Conservation (phyloP, 768 basidiomycete species). For the Hemileccinum impolitum region DNA sequence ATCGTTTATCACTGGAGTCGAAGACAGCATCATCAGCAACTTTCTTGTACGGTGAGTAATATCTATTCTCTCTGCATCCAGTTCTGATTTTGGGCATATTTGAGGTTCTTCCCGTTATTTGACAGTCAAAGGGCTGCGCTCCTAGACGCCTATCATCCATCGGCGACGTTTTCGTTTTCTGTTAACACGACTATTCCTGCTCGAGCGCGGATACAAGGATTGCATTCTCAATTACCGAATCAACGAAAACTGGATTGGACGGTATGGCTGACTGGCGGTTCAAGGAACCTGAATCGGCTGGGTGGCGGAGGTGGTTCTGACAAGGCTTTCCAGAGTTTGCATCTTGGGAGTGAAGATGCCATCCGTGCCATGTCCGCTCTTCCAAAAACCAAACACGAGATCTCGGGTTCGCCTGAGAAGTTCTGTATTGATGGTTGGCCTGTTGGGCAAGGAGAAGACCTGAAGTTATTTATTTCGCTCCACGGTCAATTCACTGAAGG, state of each 20-base stretch:
- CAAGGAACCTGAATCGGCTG: conserved; percentile 75
- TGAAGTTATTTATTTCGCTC: conserved; percentile 64
- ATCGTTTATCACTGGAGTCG: conserved; percentile 74
- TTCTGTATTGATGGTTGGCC: conserved; percentile 89
- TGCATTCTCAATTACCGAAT: conserved; percentile 70
- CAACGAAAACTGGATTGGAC: conserved; percentile 82
- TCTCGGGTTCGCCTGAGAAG: conserved; percentile 71
- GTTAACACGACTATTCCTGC: conserved; percentile 79
- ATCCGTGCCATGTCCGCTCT: conserved; percentile 58
- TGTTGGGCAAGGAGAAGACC: conserved; percentile 54
- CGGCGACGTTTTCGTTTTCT: conserved; percentile 89
- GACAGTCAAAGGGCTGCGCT: conserved; percentile 72
- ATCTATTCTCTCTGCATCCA: neutral
- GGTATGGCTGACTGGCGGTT: conserved; percentile 60
- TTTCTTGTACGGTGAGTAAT: conserved; percentile 72
- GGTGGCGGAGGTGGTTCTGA: conserved; percentile 56
- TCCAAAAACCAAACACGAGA: conserved; percentile 81
- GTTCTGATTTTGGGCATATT: conserved; percentile 13
- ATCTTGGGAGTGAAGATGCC: conserved; percentile 66
- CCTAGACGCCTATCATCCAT: conserved; percentile 70
- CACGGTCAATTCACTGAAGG: conserved; percentile 93
- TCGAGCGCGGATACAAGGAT: conserved; percentile 71
- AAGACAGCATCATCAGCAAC: conserved; percentile 60
- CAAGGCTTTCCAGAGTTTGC: conserved; percentile 61
- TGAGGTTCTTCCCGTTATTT: conserved; percentile 80